Percentiles rank a stretch among this genome's conserved stretches.
These are phyloP conservation scores for Xylaria scruposa DNA, from an alignment of 495 filamentous ascomycete genomes.

Conservation along the genomic window DNA sequence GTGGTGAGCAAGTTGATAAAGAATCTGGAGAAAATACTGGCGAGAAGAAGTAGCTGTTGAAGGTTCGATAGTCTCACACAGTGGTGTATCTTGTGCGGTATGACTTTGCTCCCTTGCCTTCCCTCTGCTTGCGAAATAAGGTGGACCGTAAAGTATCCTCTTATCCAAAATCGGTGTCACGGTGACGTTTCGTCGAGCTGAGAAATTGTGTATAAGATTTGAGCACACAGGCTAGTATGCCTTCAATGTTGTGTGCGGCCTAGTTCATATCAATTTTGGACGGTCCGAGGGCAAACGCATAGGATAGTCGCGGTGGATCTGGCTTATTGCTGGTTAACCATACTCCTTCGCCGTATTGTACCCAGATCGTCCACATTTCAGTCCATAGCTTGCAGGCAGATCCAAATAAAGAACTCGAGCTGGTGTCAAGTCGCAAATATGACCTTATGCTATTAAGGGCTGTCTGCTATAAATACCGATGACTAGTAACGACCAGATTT, in stretches of 20 bases:
- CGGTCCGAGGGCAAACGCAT: slow-evolving; percentile 25
- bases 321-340: slow-evolving; percentile 28
- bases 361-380: slow-evolving; percentile 26
- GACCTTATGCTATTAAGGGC: background rate
- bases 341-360: slow-evolving; percentile 29
- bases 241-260: slow-evolving; percentile 5
- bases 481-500: background rate
- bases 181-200: slow-evolving; percentile 18
- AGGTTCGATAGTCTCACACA: background rate
- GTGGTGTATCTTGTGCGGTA: background rate
- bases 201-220: slow-evolving; percentile 12
- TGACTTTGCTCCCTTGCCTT: slow-evolving; percentile 11
- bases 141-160: slow-evolving; percentile 1
- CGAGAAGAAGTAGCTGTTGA: slow-evolving; percentile 21
- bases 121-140: slow-evolving; percentile 13
- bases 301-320: slow-evolving; percentile 30
- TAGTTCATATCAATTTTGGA: slow-evolving; percentile 24
- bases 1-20: slow-evolving; percentile 11
- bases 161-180: slow-evolving; percentile 12
- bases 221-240: slow-evolving; percentile 20
- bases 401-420: background rate
- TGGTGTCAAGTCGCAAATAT: background rate
- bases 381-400: slow-evolving; percentile 25
- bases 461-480: background rate
- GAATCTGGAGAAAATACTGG: slow-evolving; percentile 7